Percentiles rank a stretch among this genome's conserved stretches.
phyloP scores from a whole-genome alignment of 179 eudicot genomes.

The Monotropa hypopitys region DNA sequence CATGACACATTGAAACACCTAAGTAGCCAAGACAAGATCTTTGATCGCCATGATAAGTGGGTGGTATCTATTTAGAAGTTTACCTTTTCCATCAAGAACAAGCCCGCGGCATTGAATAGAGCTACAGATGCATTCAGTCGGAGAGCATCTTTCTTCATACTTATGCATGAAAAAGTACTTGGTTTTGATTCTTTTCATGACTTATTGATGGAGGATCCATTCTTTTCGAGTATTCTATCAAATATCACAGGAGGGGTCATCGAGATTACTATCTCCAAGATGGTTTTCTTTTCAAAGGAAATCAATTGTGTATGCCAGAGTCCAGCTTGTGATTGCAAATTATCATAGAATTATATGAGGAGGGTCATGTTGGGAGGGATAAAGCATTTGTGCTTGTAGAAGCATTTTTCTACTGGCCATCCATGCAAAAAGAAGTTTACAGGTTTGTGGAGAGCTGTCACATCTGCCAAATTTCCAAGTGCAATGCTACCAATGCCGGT shows the following conservation, averaged over 20 bases:
- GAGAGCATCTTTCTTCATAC: background rate
- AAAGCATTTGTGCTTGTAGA: background rate
- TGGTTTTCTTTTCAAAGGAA: background rate
- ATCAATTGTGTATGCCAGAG: background rate
- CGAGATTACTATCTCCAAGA: background rate
- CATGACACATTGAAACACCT: no score
- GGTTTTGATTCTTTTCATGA: background rate
- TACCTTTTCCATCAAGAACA: background rate
- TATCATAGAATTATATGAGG: background rate
- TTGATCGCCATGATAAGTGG: background rate
- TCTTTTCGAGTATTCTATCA: background rate
- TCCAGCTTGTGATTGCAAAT: background rate
- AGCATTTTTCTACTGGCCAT: background rate
- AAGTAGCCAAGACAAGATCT: no score
- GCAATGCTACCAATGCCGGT: no score
- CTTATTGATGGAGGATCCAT: background rate
- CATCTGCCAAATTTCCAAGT: no score
- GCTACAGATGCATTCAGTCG: background rate
- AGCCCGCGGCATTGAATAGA: background rate
- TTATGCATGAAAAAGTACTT: background rate
- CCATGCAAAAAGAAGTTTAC: background rate
- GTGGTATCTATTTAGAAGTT: background rate
- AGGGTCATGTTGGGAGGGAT: background rate
- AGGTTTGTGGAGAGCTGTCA: no score
- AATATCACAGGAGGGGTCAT: background rate